Percentiles rank a stretch among this genome's conserved stretches.
These are phyloP conservation scores for Ceratobasidium papillatum DNA, from an alignment of 1,284 basidiomycete species.

Conservation along the genomic window DNA sequence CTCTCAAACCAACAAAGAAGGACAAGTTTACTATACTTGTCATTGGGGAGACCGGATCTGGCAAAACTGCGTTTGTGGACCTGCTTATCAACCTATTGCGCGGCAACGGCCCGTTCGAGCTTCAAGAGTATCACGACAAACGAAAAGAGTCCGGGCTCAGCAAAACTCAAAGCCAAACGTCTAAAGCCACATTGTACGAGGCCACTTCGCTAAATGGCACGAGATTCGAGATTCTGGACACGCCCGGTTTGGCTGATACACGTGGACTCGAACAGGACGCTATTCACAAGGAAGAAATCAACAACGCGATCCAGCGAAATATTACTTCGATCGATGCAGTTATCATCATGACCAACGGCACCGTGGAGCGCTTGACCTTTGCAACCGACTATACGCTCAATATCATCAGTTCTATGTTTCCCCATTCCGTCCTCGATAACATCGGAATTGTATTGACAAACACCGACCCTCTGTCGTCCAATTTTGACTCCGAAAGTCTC, in stretches of 20 bases:
- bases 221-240: slow-evolving; percentile 46
- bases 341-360: slow-evolving; percentile 33
- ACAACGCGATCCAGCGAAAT: slow-evolving; percentile 34
- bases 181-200: neutral
- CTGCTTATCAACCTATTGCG: slow-evolving; percentile 15
- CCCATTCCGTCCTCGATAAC: neutral
- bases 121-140: neutral
- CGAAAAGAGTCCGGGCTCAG: neutral
- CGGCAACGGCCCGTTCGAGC: slow-evolving; percentile 11
- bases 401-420: neutral
- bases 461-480: neutral
- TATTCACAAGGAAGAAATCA: slow-evolving; percentile 40
- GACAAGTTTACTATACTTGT: neutral
- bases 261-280: slow-evolving; percentile 47
- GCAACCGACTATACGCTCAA: slow-evolving; percentile 15
- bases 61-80: slow-evolving; percentile 23
- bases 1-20: neutral
- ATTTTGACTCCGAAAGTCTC: neutral
- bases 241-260: slow-evolving; percentile 48
- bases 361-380: neutral
- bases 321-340: slow-evolving; percentile 8
- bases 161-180: slow-evolving; percentile 14
- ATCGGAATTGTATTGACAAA: neutral
- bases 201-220: slow-evolving; percentile 24
- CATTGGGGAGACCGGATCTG: slow-evolving; percentile 21